phyloP scores from a whole-genome alignment of 805 yeast species.

The Saturnispora kantuleensis region DNA sequence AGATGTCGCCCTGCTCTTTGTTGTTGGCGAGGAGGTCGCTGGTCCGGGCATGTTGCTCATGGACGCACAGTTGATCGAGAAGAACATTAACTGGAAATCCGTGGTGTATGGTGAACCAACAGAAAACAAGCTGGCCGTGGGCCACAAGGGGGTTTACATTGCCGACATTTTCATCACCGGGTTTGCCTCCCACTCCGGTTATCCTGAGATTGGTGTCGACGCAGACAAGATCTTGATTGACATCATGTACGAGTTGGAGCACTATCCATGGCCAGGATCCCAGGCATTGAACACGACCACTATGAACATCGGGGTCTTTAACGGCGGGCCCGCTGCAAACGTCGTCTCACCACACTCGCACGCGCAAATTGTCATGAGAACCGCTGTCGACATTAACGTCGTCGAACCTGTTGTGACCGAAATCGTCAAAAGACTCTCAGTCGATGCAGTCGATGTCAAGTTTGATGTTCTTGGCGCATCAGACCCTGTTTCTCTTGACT shows the following conservation, averaged over 20 bases:
- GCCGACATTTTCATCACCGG: slow-evolving; percentile 41
- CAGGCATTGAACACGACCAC: slow-evolving; percentile 52
- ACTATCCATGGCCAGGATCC: slow-evolving; percentile 37
- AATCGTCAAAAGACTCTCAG: slow-evolving; percentile 23
- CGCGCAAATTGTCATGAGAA: slow-evolving; percentile 42
- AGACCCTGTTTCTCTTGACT: slow-evolving; percentile 42
- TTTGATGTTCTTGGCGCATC: slow-evolving; percentile 13
- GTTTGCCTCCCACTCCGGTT: slow-evolving; percentile 55
- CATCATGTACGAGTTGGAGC: slow-evolving; percentile 35
- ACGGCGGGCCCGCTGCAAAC: slow-evolving; percentile 58
- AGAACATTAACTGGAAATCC: slow-evolving; percentile 40
- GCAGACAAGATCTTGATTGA: slow-evolving; percentile 50
- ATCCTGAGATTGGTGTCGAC: slow-evolving; percentile 58
- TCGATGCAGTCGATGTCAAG: slow-evolving; percentile 9
- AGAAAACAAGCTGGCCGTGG: slow-evolving; percentile 54
- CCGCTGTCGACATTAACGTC: slow-evolving; percentile 36
- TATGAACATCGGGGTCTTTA: slow-evolving; percentile 46
- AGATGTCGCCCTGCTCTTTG: slow-evolving; percentile 49
- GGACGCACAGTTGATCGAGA: slow-evolving; percentile 24
- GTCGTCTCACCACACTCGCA: slow-evolving; percentile 52
- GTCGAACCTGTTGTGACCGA: slow-evolving; percentile 30
- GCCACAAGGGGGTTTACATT: slow-evolving; percentile 53
- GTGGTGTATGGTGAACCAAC: slow-evolving; percentile 74
- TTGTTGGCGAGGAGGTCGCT: slow-evolving; percentile 62
- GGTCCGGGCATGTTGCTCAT: slow-evolving; percentile 55